Evolutionary conservation across 2,329 filamentous ascomycete species (phyloP), one percentile per base, ranked within the genome.

Genomic region (Zymoseptoria tritici): DNA sequence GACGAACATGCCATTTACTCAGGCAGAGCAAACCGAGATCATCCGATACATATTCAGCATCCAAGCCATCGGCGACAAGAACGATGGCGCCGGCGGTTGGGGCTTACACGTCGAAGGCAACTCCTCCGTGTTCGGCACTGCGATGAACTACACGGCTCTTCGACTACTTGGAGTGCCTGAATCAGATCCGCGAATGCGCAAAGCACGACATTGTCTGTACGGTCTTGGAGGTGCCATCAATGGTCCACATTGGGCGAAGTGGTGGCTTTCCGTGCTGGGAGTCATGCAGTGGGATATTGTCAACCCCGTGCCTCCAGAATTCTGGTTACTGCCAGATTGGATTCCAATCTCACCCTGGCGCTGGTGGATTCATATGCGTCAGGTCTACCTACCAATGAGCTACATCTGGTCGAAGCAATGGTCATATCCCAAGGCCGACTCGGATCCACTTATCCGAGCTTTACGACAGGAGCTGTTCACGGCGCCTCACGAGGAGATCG

Each of bases 181-280:
- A 2, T 91, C 97, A 64, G 89, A 97, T 55, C 85, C 89, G 13
- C 79, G 89, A 50, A 90, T 97, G 86, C 81, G 90, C 56, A 94
- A 90, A 75, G 94, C 94, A 1, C 84, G 95, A 62, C 86, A 82
- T 1, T 88, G 86, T 20, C 78, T 99, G 31, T 91, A 97, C 75
- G 86, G 87, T 71, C 80, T 97, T 49, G 94, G 94, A 9, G 93
- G 94, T 26, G 91, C 91, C 1, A 79, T 89, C 13, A 86, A 91
- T 68, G 85, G 85, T 1, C 95, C 94, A 21, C 94, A 97, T 72
- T 99, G 94, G 94, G 85, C 85, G n/a, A 99, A 99, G 72, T 95
- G 95, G 74, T 97, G 92, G 91, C 81, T 99, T 53, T 88, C 88
- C 49, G 81, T 95, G 2, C 76, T 99, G 62, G 91, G 91, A 16